phyloP scores from a whole-genome alignment of 768 basidiomycete genomes.

The Xerocomus spinulosus region DNA sequence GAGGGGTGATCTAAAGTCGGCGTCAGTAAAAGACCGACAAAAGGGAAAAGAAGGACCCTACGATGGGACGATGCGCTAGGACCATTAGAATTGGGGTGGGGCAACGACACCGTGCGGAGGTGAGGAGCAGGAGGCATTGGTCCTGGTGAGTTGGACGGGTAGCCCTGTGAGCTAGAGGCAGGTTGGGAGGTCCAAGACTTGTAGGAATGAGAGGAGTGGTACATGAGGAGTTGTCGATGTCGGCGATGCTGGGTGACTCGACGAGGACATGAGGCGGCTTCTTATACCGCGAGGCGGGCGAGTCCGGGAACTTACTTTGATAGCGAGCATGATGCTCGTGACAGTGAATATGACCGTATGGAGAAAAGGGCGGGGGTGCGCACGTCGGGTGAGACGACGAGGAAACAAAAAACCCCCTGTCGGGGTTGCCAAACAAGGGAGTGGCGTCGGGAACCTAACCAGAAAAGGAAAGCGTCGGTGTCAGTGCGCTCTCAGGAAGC shows the following conservation, averaged over 20 bases:
- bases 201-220: conserved; percentile 18
- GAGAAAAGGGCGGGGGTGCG: conserved; percentile 26
- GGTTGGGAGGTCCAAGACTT: conserved; percentile 18
- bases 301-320: conserved; percentile 20
- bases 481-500: conserved; percentile 16
- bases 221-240: conserved; percentile 14
- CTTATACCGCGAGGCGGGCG: conserved; percentile 24
- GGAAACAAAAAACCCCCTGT: conserved; percentile 13
- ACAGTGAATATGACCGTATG: conserved; percentile 11
- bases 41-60: conserved; percentile 6
- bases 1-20: conserved; percentile 7
- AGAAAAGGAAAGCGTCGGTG: conserved; percentile 20
- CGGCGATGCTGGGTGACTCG: conserved; percentile 22
- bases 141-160: conserved; percentile 16
- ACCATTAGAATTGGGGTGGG: conserved; percentile 28
- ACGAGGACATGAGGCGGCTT: conserved; percentile 5
- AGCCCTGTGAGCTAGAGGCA: conserved; percentile 1
- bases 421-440: conserved; percentile 16
- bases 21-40: conserved; percentile 1
- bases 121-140: conserved; percentile 25
- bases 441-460: conserved; percentile 18
- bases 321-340: conserved; percentile 6
- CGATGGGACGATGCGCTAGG: conserved; percentile 16
- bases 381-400: conserved; percentile 16
- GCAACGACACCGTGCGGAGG: conserved; percentile 26